Conservation (phyloP, 768 basidiomycete species). For the Mycena galopus region DNA sequence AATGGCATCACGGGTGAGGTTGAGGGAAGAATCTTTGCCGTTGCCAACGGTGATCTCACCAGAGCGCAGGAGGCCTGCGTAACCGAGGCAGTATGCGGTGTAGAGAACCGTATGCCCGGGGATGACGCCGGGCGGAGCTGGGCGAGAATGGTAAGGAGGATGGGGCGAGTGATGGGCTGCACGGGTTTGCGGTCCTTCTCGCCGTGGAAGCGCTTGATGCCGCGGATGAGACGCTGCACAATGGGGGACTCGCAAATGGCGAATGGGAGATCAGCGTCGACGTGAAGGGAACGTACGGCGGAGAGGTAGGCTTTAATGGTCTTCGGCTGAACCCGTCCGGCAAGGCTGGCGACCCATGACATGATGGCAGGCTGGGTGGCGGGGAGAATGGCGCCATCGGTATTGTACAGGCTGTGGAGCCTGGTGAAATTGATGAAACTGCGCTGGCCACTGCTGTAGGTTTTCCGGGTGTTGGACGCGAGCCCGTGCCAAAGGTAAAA, state of each 20-base stretch:
- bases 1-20: background rate
- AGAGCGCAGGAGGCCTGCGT: background rate
- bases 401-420: background rate
- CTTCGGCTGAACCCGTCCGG: too few relatives aligned
- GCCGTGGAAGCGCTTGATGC: conserved; percentile 32
- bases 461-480: conserved; percentile 38
- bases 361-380: background rate
- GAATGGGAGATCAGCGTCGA: background rate
- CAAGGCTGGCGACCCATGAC: background rate
- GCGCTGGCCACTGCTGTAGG: conserved; percentile 46
- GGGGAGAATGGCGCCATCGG: background rate
- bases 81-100: background rate
- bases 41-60: background rate
- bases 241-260: conserved; percentile 21
- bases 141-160: conserved; percentile 30
- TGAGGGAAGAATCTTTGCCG: background rate
- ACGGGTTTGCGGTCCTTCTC: conserved; percentile 19
- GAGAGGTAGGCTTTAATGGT: background rate
- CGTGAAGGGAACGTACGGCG: background rate
- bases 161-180: conserved; percentile 40
- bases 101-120: background rate
- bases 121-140: conserved; percentile 4
- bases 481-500: background rate
- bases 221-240: conserved; percentile 39
- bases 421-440: conserved; percentile 41